Percentiles rank a stretch among this genome's conserved stretches.
phyloP scores from a whole-genome alignment of 441 rosid species.

The Populus hybrid region DNA sequence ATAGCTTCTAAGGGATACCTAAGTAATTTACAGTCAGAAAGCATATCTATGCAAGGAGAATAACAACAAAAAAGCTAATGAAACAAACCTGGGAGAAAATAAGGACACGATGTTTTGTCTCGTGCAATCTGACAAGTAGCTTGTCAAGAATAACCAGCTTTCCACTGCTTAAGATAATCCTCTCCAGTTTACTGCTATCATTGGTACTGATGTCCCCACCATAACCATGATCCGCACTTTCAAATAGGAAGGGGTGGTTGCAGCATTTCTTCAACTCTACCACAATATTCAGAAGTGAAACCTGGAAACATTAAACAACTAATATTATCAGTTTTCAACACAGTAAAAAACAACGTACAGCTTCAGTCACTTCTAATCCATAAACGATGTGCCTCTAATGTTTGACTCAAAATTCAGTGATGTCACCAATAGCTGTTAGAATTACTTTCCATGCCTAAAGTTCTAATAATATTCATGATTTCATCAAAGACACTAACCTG shows the following conservation, averaged over 20 bases:
- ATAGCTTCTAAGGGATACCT: background rate
- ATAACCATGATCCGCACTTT: constrained; percentile 99
- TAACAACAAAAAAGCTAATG: background rate
- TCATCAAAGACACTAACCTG: constrained; percentile 52
- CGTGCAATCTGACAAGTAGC: constrained; percentile 86
- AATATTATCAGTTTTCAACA: constrained; percentile 19
- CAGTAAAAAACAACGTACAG: background rate
- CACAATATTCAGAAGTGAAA: constrained; percentile 96
- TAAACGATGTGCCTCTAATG: background rate
- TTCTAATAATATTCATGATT: background rate
- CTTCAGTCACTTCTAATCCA: background rate
- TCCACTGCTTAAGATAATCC: constrained; percentile 93
- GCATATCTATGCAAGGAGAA: background rate
- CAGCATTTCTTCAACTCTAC: constrained; percentile 99
- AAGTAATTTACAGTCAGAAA: background rate
- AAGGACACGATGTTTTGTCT: constrained; percentile 95
- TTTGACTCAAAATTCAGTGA: background rate
- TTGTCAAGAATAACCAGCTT: constrained; percentile 98
- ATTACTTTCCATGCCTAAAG: background rate
- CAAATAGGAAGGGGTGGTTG: constrained; percentile 99
- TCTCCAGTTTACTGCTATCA: constrained; percentile 84
- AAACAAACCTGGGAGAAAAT: constrained; percentile 94
- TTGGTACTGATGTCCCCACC: constrained; percentile 69
- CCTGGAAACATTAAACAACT: constrained; percentile 46
- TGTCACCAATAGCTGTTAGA: background rate